Base-by-base conservation (phyloP, 2,329 filamentous ascomycete species). In the Chrysosphaeria jannelii region DNA sequence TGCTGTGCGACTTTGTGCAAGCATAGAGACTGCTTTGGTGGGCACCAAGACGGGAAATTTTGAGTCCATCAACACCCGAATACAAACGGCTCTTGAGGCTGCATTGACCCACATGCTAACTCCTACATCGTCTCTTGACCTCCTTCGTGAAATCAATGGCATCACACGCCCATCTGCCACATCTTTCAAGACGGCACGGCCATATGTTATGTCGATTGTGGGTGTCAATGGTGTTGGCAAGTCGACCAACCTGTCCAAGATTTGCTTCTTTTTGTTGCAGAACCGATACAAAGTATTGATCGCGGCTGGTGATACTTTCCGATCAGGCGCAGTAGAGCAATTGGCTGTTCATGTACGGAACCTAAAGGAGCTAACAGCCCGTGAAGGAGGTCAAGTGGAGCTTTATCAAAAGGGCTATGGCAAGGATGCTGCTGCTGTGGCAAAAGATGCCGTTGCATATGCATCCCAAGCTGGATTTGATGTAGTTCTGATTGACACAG, bases 161-260 rank as follows among this genome's bases (percentile, higher is more conserved):
- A 62, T 88, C 30, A 68, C 64, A 5, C 52, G 60, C 8, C 67
- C 74, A 1, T 48, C 67, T 0, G 51, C 49, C 12, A 58, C 64
- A 3, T 65, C 64, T 14, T 52, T 65, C 29, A 50, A 59, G 33
- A 18, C 16, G 16, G 53, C 56, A 28, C 68, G 85, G 4, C 85
- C 85, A 20, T 97, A 93, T 40, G 81, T 93, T 36, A 88, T 97
- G 40, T 91, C 78, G 27, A 90, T 97, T 30, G 85, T 97, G 20
- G 85, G 85, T 30, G 85, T 97, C 40, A 97, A 97, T 42, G 85
- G 85, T 25, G 85, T 97, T 18, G 85, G 85, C 39, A 97, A 97
- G 49, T 91, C 79, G 10, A 97, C 85, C 24, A 93, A 91, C 40
- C 55, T 97, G 18, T 81, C 75, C 43, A 97, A 97, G 46, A 90